Percentiles rank a stretch among this genome's conserved stretches.
phyloP scores from a whole-genome alignment of 2,329 filamentous ascomycete species.

The Ilyonectria mors-panacis region DNA sequence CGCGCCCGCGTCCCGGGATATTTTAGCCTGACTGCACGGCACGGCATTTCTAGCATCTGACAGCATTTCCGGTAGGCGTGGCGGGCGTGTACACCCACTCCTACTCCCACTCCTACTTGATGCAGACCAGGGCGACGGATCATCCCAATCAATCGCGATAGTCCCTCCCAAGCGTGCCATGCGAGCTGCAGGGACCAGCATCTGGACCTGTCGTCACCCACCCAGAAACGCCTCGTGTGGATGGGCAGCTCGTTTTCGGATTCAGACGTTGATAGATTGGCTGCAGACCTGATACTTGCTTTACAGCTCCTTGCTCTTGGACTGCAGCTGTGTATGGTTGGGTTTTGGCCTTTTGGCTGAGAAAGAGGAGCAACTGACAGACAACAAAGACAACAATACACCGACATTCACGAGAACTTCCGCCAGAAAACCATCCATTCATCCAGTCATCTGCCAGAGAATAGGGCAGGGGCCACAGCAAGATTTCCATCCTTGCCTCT shows the following conservation, averaged over 20 bases:
- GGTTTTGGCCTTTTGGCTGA: background rate
- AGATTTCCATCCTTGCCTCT: background rate
- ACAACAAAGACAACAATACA: background rate
- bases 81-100: constrained; percentile 11
- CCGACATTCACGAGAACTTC: background rate
- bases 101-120: background rate
- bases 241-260: constrained; percentile 32
- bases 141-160: constrained; percentile 18
- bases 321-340: background rate
- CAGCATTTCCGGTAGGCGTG: constrained; percentile 21
- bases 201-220: constrained; percentile 19
- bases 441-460: background rate
- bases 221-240: constrained; percentile 21
- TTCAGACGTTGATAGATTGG: constrained; percentile 16
- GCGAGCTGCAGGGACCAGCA: constrained; percentile 31
- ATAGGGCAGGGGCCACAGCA: background rate
- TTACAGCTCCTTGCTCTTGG: constrained; percentile 4
- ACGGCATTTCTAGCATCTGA: constrained; percentile 23
- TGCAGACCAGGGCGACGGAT: constrained; percentile 4
- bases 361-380: background rate
- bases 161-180: constrained; percentile 19
- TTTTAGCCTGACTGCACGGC: constrained; percentile 11
- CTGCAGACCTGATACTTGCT: constrained; percentile 12
- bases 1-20: constrained; percentile 14
- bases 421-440: background rate